Base-by-base conservation (phyloP, 768 basidiomycete genomes). In the Gymnopilus junonius region DNA sequence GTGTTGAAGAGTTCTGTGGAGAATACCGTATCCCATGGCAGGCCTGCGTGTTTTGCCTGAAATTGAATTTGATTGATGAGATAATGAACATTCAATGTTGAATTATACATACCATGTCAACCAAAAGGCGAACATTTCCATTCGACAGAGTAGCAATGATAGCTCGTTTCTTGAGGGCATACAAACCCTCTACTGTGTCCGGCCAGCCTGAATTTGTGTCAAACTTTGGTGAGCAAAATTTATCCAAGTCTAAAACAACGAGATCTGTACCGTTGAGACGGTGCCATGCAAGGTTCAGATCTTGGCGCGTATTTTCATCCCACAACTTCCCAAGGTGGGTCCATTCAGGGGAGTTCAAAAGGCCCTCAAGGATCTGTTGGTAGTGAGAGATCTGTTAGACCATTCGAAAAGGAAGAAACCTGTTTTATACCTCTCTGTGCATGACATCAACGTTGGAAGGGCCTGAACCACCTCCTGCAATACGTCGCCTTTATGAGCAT, bases 1-100 rank as follows among this genome's bases (percentile, higher is more conserved):
- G 83, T 82, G 8, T 79, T 76, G 53, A 90, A 86, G 17, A 90
- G 74, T 59, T 88, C 87, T 1, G 82, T 76, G 0, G 88, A 88
- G 59, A 91, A 81, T 21, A 91, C 73, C 1, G 79, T 77, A 60
- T 90, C 88, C 88, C 87, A 90, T 0, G 88, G 88, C 3, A 90
- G 74, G 17, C 81, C 76, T 2, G 86, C 84, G 59, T 83, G 73
- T 72, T 86, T 90, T 1, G 89, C 87, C 88, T 89, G 61, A 48
- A 15, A 15, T 56, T 31, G 6, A 15, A 10, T 10, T 12, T 1
- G 21, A 10, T 31, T 2, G 4, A 20, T 29, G 17, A 20, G 3
- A 37, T 37, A 0, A 20, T 5, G 55, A 14, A 23, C 17, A 29
- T 31, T 27, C 11, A 2, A 4, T 12, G 34, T 46, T 45, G 8